Base-by-base conservation (phyloP, 441 rosid species). In the Erysimum pusillum region DNA sequence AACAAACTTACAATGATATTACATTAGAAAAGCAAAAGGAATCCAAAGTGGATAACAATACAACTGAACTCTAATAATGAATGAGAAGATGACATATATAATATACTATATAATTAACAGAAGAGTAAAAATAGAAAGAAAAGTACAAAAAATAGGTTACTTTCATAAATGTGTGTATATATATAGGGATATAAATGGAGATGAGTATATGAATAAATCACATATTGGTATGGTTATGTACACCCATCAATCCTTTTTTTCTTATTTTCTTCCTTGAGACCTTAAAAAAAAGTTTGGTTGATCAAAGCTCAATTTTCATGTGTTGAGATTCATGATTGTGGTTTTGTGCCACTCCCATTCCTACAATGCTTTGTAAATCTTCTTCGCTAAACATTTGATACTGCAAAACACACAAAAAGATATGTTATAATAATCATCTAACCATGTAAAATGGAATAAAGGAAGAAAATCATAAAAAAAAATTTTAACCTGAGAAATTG, bases 351-450 rank as follows among this genome's bases (percentile, higher is more conserved):
- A 87, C 86, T 67, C 99, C 96, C 98, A 92, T 90, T 58, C 92
- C 92, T 58, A 95, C 92, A 67, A 95, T 79, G 76, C 89, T 88
- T 63, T 95, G 96, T 70, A 95, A 84, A 70, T 95, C 99, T 74
- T 86, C 96, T 67, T 90, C 94, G 41, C 85, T 79, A 72, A 89
- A 90, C 66, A 81, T 77, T 71, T 79, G 83, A 67, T 70, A 80
- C 92, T 90, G 83, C 11, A 78, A 48, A 79, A 51, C 8, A 67
- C 15, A 73, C 1, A 8, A 9, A 58, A 6, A 15, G 6, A n/a
- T 7, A 58, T 14, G 35, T 58, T 28, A 28, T 9, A 14, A n/a
- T 12, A 17, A 46, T 6, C 57, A 7, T 75, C 2, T 46, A 2
- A 25, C 4, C 12, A 22, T 7, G 17, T 7, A 28, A 61, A 39